Conservation (phyloP, 768 basidiomycete species). For the Candolleomyces eurysporus region DNA sequence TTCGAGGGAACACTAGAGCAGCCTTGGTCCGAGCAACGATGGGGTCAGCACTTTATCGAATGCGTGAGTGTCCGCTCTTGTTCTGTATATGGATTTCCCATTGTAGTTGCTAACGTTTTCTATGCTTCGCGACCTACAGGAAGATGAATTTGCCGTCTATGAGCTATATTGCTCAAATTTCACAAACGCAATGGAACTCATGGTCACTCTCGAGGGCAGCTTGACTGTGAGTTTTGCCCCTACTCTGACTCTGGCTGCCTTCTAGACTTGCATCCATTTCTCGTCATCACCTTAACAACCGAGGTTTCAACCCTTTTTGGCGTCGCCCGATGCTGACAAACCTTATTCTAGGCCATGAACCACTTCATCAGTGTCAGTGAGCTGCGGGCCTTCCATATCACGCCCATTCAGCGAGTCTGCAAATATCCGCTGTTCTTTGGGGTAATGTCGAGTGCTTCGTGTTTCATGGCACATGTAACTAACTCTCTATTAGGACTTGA, state of each 20-base stretch:
- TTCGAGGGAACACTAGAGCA: conserved; percentile 83
- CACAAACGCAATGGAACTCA: conserved; percentile 80
- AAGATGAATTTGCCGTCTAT: conserved; percentile 93
- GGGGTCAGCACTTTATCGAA: conserved; percentile 83
- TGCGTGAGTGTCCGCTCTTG: conserved; percentile 54
- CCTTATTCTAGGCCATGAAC: conserved; percentile 63
- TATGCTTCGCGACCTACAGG: conserved; percentile 55
- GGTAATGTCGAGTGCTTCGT: conserved; percentile 44
- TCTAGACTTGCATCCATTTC: too few relatives aligned
- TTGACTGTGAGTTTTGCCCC: conserved; percentile 61
- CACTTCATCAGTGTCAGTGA: conserved; percentile 89
- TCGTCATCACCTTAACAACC: conserved; percentile 9
- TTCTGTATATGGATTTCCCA: conserved; percentile 37
- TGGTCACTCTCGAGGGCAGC: conserved; percentile 83
- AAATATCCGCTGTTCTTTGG: conserved; percentile 96
- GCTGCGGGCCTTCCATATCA: conserved; percentile 94
- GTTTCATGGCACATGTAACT: conserved; percentile 3
- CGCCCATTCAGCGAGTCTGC: conserved; percentile 97
- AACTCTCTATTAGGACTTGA: conserved; percentile 6
- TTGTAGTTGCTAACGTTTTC: conserved; percentile 39
- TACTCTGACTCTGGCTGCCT: too few relatives aligned
- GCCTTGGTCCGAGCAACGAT: conserved; percentile 81
- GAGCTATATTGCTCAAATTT: conserved; percentile 98
- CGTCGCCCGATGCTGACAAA: conserved; percentile 34
- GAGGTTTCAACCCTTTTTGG: conserved; percentile 22